phyloP scores from a whole-genome alignment of 345 rosid species.

The Populus pruinosa region DNA sequence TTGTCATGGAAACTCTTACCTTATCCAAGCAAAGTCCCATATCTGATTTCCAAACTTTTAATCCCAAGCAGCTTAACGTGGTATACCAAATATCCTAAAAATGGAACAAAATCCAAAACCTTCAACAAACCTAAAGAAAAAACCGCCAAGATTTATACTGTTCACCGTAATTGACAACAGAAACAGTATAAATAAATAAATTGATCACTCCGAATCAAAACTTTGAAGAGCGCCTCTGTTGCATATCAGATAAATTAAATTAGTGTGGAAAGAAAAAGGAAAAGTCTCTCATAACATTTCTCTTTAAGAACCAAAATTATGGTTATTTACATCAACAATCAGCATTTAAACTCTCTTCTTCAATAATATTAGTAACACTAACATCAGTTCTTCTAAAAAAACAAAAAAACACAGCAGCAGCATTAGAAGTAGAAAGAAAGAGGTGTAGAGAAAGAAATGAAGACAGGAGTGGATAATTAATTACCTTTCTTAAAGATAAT shows the following conservation, averaged over 20 bases:
- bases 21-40: slow-evolving; percentile 52
- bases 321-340: background rate
- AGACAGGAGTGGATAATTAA: background rate
- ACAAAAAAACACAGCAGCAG: background rate
- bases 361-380: background rate
- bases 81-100: background rate
- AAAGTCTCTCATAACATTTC: background rate
- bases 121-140: background rate
- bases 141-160: background rate
- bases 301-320: background rate
- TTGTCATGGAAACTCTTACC: slow-evolving; percentile 23
- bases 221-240: background rate
- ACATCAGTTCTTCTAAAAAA: too few relatives aligned
- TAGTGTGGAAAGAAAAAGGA: background rate
- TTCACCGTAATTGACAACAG: background rate
- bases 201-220: background rate
- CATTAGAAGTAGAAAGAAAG: background rate
- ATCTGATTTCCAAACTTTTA: background rate
- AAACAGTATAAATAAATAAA: background rate
- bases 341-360: background rate
- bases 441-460: background rate
- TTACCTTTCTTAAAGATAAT: background rate
- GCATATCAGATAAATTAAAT: background rate
- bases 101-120: background rate
- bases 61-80: background rate